Base-by-base conservation (phyloP, 78 protist genomes). In the Neovahlkampfia damariscottae region DNA sequence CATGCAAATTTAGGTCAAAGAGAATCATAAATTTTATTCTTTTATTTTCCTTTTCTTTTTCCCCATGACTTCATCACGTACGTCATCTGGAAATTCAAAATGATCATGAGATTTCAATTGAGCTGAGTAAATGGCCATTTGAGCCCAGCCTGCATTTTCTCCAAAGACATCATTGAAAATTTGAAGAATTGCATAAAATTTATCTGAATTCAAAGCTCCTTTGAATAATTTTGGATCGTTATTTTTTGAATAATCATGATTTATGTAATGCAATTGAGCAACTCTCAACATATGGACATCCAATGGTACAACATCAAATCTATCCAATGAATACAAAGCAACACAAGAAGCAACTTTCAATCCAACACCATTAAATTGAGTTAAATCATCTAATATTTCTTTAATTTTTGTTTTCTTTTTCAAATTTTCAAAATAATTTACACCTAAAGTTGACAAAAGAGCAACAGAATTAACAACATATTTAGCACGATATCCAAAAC, bases 401-500 rank as follows among this genome's bases (percentile, higher is more conserved):
- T 50, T 50, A 50, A 19, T 19, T n/a, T 50, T 19, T 19, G 62
- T 19, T 50, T 50, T 19, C 19, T 50, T 50, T 50, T 19, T 50
- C 62, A 50, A n/a, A n/a, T 19, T 19, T 19, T n/a, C 19, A 19
- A 50, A 19, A 19, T n/a, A 50, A 19, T 50, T 19, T n/a, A 19
- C 19, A 50, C 62, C 62, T n/a, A 50, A n/a, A 19, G 19, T 50
- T 50, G 19, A 19, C 19, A 72, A 35, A 35, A 67, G n/a, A 38
- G 3, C 30, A 38, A 36, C 76, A 72, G 76, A 7, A 3, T 41
- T 36, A 5, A 68, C 76, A 5, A 74, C 50, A 50, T 40, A 74
- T 50, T 7, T 5, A 3, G 70, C 74, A 70, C 78, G 78, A 29
- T 74, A 74, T 7, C 78, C 78, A 38, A 74, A 50, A 5, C 78